These are phyloP conservation scores for Daldinia vernicosa DNA, from an alignment of 495 filamentous ascomycete genomes.

Conservation along the genomic window DNA sequence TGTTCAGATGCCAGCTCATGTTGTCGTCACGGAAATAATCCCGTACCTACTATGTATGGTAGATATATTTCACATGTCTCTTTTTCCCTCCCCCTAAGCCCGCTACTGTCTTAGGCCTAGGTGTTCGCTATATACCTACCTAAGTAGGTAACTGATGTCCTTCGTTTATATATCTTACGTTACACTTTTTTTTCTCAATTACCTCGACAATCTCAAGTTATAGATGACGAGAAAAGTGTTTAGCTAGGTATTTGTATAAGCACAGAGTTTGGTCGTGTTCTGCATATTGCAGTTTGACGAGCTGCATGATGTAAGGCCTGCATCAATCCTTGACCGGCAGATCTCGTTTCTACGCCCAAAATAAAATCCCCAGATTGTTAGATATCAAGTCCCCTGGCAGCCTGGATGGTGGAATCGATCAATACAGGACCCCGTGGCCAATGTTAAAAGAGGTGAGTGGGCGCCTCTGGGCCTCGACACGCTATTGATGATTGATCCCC, in stretches of 20 bases:
- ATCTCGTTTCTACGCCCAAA: slow-evolving; percentile 40
- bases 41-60: background rate
- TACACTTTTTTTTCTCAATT: background rate
- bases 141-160: background rate
- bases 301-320: slow-evolving; percentile 44
- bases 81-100: background rate
- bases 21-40: slow-evolving; percentile 8
- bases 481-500: slow-evolving; percentile 40
- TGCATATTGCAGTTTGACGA: slow-evolving; percentile 15
- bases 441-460: slow-evolving; percentile 37
- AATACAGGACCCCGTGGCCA: slow-evolving; percentile 28
- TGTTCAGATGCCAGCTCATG: slow-evolving; percentile 12
- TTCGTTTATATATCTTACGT: background rate
- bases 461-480: slow-evolving; percentile 29
- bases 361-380: slow-evolving; percentile 39
- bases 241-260: background rate
- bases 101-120: background rate
- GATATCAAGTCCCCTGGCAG: slow-evolving; percentile 24
- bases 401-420: slow-evolving; percentile 36
- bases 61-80: background rate
- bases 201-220: background rate
- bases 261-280: background rate
- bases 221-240: background rate
- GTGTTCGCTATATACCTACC: background rate
- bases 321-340: slow-evolving; percentile 50